Conservation (phyloP, 257 asterid genomes). For the Capsicum rhomboideum region DNA sequence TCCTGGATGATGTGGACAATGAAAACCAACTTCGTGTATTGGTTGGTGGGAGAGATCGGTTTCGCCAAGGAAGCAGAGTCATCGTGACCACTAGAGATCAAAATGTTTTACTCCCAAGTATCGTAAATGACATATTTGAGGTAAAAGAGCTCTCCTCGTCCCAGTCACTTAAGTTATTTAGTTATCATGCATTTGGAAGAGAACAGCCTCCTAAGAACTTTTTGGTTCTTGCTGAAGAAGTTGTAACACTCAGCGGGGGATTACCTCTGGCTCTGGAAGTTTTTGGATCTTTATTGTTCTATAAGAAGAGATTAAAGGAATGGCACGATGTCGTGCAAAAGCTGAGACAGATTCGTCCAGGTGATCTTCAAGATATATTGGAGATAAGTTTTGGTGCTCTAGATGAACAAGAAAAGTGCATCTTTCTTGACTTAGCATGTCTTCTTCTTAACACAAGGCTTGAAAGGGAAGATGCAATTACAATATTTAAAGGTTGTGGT, state of each 20-base stretch:
- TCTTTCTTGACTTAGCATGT: constrained; percentile 30
- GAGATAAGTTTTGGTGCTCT: constrained; percentile 22
- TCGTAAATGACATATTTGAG: background rate
- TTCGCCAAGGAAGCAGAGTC: constrained; percentile 22
- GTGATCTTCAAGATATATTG: constrained; percentile 13
- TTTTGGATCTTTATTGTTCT: constrained; percentile 21
- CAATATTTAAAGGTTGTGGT: constrained; percentile 19
- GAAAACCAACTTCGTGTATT: constrained; percentile 4
- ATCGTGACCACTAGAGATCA: constrained; percentile 16
- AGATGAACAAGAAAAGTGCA: constrained; percentile 18
- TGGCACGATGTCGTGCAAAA: constrained; percentile 20
- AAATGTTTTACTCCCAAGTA: constrained; percentile 2
- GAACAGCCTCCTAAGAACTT: constrained; percentile 15
- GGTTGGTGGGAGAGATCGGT: constrained; percentile 9
- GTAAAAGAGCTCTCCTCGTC: background rate
- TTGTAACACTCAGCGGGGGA: constrained; percentile 14
- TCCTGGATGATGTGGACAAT: constrained; percentile 22
- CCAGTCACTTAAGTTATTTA: constrained; percentile 15
- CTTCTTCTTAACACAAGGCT: constrained; percentile 14
- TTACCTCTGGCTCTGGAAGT: constrained; percentile 29
- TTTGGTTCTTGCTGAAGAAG: constrained; percentile 1
- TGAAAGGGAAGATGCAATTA: constrained; percentile 20
- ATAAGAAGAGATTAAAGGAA: constrained; percentile 16
- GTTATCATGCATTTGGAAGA: constrained; percentile 25
- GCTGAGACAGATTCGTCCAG: constrained; percentile 21